Base-by-base conservation (phyloP, 1,284 basidiomycete genomes). In the Cutaneotrichosporon sp. region DNA sequence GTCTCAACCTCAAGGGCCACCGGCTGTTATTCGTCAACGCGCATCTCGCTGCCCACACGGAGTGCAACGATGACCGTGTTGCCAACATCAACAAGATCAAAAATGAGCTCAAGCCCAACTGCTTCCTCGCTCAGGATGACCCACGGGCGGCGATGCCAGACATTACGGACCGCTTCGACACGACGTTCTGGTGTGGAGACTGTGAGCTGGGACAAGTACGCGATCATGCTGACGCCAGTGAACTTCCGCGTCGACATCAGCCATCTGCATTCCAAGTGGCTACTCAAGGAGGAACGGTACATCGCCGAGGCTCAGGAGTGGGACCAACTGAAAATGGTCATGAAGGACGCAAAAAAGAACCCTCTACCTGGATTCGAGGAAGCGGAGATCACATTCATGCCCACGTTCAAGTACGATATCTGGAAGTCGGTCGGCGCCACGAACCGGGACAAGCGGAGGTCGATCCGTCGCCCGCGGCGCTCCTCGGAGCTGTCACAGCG, bases 21-120 rank as follows among this genome's bases (percentile, higher is more conserved):
- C 74, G 82, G 1, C 74, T 85, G 42, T 76, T 85, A 2, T 85
- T 85, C 64, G 79, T 85, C 65, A 84, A 84, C 46, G 81, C 84
- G 0, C 84, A 85, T 67, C 72, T 85, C 14, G 84, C 84, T 0
- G 82, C 82, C 0, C 82, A 83, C 65, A 78, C 80, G 0, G 72
- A 72, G 51, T 69, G 79, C 2, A 65, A 74, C 20, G 66, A 72
- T 27, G 78, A 76, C 14, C 69, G 80, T 13, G 58, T 81, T 11
- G 74, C 76, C 27, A 81, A 81, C 56, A 76, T 81, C 49, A 67
- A 68, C 16, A 81, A 81, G 73, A 85, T 85, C 75, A 82, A 84
- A 62, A 69, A 76, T 3, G 83, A 84, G 62, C 72, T 85, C 18
- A 73, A 78, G 24, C 76, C 84, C 5, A 80, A 85, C 67, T 81